Percentiles rank a stretch among this genome's conserved stretches.
Evolutionary conservation across 257 asterid genomes (phyloP).

Genomic region (Pogostemon cablin): DNA sequence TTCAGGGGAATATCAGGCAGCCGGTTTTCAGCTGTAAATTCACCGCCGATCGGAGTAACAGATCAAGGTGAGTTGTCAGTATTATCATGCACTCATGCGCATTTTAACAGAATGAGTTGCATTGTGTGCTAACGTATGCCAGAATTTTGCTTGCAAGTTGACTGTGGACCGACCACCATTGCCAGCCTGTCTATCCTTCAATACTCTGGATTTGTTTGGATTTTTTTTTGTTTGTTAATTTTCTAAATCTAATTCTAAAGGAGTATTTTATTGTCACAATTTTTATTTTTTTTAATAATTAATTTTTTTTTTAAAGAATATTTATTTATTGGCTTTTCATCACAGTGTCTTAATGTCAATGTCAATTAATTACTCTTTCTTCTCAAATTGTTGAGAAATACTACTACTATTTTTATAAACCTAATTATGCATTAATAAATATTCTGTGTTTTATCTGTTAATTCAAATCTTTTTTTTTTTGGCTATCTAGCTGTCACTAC

Average conservation of each 20-base stretch:
- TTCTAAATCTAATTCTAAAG: not conserved
- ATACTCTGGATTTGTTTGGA: not conserved
- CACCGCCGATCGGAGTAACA: slow-evolving; percentile 69
- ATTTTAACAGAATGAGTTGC: slow-evolving; percentile 29
- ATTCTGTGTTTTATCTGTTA: too few relatives aligned
- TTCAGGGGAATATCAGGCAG: slow-evolving; percentile 77
- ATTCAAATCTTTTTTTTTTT: too few relatives aligned
- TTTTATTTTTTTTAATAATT: too few relatives aligned
- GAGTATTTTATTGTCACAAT: too few relatives aligned
- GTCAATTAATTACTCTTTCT: too few relatives aligned
- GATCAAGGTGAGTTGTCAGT: slow-evolving; percentile 69
- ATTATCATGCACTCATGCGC: slow-evolving; percentile 22
- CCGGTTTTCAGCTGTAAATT: slow-evolving; percentile 97
- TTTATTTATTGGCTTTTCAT: too few relatives aligned
- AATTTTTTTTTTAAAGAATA: too few relatives aligned
- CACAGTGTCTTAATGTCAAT: too few relatives aligned
- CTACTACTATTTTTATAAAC: too few relatives aligned
- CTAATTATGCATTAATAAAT: too few relatives aligned
- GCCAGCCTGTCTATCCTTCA: slow-evolving; percentile 22
- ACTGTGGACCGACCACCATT: slow-evolving; percentile 31
- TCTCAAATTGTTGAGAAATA: too few relatives aligned
- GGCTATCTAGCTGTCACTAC: too few relatives aligned
- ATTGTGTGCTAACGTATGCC: slow-evolving; percentile 38
- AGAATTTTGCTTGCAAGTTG: slow-evolving; percentile 17
- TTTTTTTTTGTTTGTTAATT: not conserved